Percentiles rank a stretch among this genome's conserved stretches.
phyloP scores from a whole-genome alignment of 78 protist species.

The Salpingoeca rosetta region DNA sequence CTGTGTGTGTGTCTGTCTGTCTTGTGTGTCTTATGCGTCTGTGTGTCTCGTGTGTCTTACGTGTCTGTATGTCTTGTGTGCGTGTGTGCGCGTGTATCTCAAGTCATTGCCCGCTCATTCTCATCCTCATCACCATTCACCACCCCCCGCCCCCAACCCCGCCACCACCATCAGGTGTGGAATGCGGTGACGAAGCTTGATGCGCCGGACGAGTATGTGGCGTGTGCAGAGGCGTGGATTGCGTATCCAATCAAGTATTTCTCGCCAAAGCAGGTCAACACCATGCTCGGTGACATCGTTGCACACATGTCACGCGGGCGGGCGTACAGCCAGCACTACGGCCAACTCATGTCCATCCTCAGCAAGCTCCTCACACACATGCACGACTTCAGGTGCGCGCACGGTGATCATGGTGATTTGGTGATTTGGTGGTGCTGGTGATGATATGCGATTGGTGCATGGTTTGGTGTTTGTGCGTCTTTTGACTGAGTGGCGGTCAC shows the following conservation, averaged over 20 bases:
- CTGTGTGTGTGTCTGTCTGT: background rate
- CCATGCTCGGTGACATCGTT: conserved; percentile 44
- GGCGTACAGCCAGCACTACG: conserved; percentile 32
- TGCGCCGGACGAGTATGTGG: conserved; percentile 44
- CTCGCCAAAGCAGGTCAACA: conserved; percentile 44
- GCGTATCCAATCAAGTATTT: conserved; percentile 68
- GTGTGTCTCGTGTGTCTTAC: background rate
- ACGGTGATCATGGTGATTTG: background rate
- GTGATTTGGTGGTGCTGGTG: background rate
- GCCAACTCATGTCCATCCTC: conserved; percentile 57
- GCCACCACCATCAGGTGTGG: too few relatives aligned
- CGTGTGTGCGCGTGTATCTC: background rate
- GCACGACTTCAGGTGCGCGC: background rate
- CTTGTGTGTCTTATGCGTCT: background rate
- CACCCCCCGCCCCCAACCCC: too few relatives aligned
- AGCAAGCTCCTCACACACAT: background rate
- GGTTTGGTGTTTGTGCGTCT: too few relatives aligned
- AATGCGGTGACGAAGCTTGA: conserved; percentile 40
- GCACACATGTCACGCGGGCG: background rate
- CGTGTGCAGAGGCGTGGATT: conserved; percentile 61
- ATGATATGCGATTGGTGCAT: too few relatives aligned
- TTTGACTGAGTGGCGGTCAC: too few relatives aligned
- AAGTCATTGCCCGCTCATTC: background rate
- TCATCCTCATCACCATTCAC: too few relatives aligned
- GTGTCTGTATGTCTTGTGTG: background rate